Percentiles rank a stretch among this genome's conserved stretches.
Evolutionary conservation across 306 rosid species (phyloP).

Genomic region (Boehmeria nivea): DNA sequence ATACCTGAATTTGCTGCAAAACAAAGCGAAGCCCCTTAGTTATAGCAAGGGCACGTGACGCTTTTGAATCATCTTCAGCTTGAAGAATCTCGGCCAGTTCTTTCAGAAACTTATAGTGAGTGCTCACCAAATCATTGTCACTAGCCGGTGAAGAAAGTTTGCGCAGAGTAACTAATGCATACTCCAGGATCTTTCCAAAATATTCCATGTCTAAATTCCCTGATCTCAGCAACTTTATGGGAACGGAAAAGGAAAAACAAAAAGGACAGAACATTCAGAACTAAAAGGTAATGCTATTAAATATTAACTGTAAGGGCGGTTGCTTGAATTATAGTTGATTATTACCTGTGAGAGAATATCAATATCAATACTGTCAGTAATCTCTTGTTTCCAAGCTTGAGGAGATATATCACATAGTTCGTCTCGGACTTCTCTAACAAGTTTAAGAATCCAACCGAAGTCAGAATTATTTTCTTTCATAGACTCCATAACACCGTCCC

Average conservation of each 20-base stretch:
- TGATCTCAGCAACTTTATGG: constrained; percentile 56
- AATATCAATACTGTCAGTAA: constrained; percentile 61
- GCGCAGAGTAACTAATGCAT: constrained; percentile 64
- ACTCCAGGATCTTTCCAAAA: constrained; percentile 78
- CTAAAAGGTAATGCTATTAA: not conserved
- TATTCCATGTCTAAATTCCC: constrained; percentile 69
- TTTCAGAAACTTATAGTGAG: constrained; percentile 43
- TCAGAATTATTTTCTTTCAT: constrained; percentile 61
- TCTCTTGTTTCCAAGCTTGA: constrained; percentile 70
- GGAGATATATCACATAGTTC: constrained; percentile 84
- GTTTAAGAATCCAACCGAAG: constrained; percentile 67
- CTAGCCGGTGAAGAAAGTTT: constrained; percentile 76
- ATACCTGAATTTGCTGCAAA: constrained; percentile 84
- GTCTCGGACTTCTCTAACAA: constrained; percentile 80
- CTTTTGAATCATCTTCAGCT: constrained; percentile 40
- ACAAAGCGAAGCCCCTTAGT: constrained; percentile 78
- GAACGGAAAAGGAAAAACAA: constrained; percentile 17
- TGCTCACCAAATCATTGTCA: constrained; percentile 55
- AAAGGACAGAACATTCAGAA: not conserved
- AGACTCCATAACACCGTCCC: constrained; percentile 89
- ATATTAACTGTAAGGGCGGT: too few relatives aligned
- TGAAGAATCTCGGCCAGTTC: constrained; percentile 68
- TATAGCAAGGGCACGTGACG: constrained; percentile 61
- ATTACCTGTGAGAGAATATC: constrained; percentile 73
- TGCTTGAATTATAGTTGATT: not conserved